Conservation (phyloP, 2,329 filamentous ascomycete genomes). For the Cercospora brassicicola region DNA sequence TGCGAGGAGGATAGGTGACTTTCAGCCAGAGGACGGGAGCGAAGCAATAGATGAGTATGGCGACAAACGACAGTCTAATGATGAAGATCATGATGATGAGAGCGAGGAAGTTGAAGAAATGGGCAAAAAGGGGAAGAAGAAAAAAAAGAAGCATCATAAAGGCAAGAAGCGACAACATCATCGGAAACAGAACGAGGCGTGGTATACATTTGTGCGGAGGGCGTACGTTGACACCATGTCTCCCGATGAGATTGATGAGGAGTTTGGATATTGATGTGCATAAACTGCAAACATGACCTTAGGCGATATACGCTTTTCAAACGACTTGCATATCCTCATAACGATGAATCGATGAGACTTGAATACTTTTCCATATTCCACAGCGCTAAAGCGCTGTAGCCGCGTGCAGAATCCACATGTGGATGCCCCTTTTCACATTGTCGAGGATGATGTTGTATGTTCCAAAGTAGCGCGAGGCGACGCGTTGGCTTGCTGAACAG, state of each 20-base stretch:
- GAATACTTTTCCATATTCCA: too few relatives aligned
- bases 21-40: constrained; percentile 37
- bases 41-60: constrained; percentile 35
- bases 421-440: too few relatives aligned
- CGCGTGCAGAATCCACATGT: too few relatives aligned
- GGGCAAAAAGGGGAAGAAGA: constrained; percentile 28
- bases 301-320: neutral
- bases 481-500: too few relatives aligned
- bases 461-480: too few relatives aligned
- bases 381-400: too few relatives aligned
- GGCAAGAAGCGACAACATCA: constrained; percentile 46
- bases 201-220: constrained; percentile 73
- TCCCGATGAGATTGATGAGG: constrained; percentile 60
- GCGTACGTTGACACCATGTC: constrained; percentile 77
- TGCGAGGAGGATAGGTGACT: constrained; percentile 72
- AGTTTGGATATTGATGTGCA: constrained; percentile 35
- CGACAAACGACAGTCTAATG: constrained; percentile 31
- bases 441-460: too few relatives aligned
- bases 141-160: constrained; percentile 40
- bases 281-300: constrained; percentile 55
- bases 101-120: neutral
- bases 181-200: constrained; percentile 63
- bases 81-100: constrained; percentile 29
- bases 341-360: too few relatives aligned
- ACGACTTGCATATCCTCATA: too few relatives aligned